Percentiles rank a stretch among this genome's conserved stretches.
These are phyloP conservation scores for Mortierella hygrophila DNA, from an alignment of 192 early-diverging fungal species.

Conservation along the genomic window DNA sequence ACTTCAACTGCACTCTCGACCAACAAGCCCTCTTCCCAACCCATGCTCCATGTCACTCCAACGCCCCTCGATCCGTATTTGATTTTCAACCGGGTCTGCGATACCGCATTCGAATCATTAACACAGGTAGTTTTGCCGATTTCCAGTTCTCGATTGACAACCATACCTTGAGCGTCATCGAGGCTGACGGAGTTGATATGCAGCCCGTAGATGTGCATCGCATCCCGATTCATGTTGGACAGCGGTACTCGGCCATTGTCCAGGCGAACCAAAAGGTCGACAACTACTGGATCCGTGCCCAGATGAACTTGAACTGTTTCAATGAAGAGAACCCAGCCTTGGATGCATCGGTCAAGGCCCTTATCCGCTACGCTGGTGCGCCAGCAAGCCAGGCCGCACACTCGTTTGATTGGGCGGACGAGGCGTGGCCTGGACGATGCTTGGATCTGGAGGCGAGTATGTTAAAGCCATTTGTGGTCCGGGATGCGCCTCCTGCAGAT, in stretches of 20 bases:
- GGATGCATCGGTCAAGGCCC: conserved; percentile 26
- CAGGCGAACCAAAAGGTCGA: conserved; percentile 49
- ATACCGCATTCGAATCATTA: conserved; percentile 57
- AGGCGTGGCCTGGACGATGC: conserved; percentile 14
- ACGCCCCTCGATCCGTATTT: conserved; percentile 14
- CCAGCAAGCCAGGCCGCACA: not conserved
- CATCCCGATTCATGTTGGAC: conserved; percentile 53
- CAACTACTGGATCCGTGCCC: conserved; percentile 56
- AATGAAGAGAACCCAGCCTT: conserved; percentile 20
- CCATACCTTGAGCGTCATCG: conserved; percentile 49
- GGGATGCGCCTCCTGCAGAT: conserved; percentile 17
- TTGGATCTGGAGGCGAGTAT: conserved; percentile 13
- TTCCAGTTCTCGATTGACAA: conserved; percentile 60
- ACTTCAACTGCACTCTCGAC: conserved; percentile 31
- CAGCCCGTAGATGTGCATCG: conserved; percentile 36
- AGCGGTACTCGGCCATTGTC: conserved; percentile 61
- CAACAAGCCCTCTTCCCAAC: conserved; percentile 12
- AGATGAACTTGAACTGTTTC: conserved; percentile 45
- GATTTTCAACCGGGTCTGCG: conserved; percentile 28
- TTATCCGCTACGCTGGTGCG: conserved; percentile 52
- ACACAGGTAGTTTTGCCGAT: conserved; percentile 31
- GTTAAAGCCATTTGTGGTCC: conserved; percentile 25
- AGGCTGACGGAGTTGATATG: conserved; percentile 54
- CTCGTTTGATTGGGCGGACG: conserved; percentile 13
- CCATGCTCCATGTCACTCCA: not conserved